These are phyloP conservation scores for Venturiaceae sp. DNA, from an alignment of 2,329 filamentous ascomycete genomes.

Conservation along the genomic window DNA sequence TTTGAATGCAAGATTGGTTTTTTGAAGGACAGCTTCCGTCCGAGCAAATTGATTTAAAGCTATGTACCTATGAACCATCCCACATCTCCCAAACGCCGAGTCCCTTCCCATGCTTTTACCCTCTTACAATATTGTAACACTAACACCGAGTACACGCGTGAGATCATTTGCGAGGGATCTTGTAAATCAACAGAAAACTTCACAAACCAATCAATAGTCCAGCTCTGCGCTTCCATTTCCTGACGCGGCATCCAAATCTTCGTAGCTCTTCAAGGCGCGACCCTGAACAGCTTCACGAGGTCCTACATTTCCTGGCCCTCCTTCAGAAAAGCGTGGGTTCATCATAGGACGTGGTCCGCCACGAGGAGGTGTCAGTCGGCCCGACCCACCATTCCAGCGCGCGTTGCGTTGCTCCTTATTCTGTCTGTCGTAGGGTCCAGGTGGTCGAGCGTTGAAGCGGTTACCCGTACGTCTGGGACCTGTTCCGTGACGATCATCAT, in stretches of 20 bases:
- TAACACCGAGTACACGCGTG: too few species aligned
- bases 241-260: slow-evolving; percentile 77
- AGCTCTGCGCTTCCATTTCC: slow-evolving; percentile 74
- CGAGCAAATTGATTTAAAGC: neutral
- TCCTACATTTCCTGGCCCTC: slow-evolving; percentile 62
- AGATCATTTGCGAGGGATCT: neutral
- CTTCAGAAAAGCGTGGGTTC: slow-evolving; percentile 68
- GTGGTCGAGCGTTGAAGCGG: slow-evolving; percentile 24
- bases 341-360: slow-evolving; percentile 34
- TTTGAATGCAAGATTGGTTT: neutral
- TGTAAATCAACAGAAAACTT: neutral
- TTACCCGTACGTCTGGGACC: slow-evolving; percentile 34
- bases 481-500: slow-evolving; percentile 25
- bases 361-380: slow-evolving; percentile 35
- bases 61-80: neutral
- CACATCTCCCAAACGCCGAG: neutral
- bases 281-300: slow-evolving; percentile 89
- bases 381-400: slow-evolving; percentile 35
- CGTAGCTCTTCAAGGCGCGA: slow-evolving; percentile 90
- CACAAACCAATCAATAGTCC: slow-evolving; percentile 58
- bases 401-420: slow-evolving; percentile 33
- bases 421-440: slow-evolving; percentile 31
- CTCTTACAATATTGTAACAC: neutral
- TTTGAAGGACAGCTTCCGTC: neutral
- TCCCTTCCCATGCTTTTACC: neutral